These are phyloP conservation scores for Fragaria iinumae DNA, from an alignment of 306 rosid species.

Conservation along the genomic window DNA sequence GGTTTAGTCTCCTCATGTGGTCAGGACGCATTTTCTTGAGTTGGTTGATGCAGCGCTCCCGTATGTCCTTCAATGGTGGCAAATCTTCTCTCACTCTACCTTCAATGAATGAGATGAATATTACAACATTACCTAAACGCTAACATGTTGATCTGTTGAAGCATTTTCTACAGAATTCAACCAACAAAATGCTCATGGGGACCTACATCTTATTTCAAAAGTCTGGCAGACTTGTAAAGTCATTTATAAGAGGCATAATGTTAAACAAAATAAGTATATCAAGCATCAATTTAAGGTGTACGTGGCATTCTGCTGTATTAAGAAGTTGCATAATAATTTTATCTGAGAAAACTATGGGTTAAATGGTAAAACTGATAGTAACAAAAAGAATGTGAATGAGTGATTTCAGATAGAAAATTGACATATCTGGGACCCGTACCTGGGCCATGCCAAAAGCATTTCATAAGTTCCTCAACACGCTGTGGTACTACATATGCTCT, in stretches of 20 bases:
- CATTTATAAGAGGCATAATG: background rate
- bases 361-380: background rate
- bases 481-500: constrained; percentile 99
- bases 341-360: background rate
- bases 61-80: constrained; percentile 66
- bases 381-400: background rate
- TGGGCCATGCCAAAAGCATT: constrained; percentile 90
- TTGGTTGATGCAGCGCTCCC: constrained; percentile 79
- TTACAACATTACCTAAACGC: background rate
- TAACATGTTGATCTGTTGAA: background rate
- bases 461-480: constrained; percentile 83
- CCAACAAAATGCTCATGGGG: background rate
- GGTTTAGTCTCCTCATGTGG: constrained; percentile 97
- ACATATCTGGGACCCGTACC: constrained; percentile 41
- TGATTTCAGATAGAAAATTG: background rate
- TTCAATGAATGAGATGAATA: constrained; percentile 30
- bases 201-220: background rate
- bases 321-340: background rate
- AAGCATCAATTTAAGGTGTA: background rate
- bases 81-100: constrained; percentile 57
- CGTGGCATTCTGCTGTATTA: background rate
- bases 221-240: background rate
- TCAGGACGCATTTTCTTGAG: constrained; percentile 89
- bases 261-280: background rate
- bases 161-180: background rate